Conservation (phyloP, 2,329 filamentous ascomycete species). For the Orbilia javanica region DNA sequence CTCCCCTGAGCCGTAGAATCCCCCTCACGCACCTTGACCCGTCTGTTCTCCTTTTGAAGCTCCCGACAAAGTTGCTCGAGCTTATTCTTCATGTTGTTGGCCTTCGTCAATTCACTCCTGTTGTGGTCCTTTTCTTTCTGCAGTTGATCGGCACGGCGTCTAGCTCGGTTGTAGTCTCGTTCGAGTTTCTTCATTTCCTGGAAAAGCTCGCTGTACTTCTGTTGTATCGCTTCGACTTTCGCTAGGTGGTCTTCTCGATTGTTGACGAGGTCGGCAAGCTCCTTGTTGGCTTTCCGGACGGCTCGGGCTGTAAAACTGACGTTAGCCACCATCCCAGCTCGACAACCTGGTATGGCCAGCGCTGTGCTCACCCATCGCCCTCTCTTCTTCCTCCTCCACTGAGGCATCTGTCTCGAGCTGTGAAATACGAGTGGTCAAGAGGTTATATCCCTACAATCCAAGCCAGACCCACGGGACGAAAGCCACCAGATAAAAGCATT, state of each 20-base stretch:
- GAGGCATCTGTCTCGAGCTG: constrained; percentile 94
- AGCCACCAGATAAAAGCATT: constrained; percentile 36
- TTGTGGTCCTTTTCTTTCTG: constrained; percentile 97
- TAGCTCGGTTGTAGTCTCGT: constrained; percentile 93
- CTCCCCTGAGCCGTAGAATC: not conserved
- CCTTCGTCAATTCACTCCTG: constrained; percentile 88
- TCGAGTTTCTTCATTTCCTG: constrained; percentile 96
- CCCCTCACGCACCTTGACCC: constrained; percentile 80
- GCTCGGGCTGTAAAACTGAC: constrained; percentile 59
- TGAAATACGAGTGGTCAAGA: constrained; percentile 91
- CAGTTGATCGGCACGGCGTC: constrained; percentile 91
- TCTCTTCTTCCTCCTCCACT: constrained; percentile 93
- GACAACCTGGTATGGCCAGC: not conserved
- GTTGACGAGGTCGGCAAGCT: constrained; percentile 84
- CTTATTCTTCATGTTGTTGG: constrained; percentile 91
- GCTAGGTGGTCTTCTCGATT: constrained; percentile 92
- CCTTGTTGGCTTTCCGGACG: constrained; percentile 91
- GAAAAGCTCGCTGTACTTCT: constrained; percentile 89
- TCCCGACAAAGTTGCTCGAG: constrained; percentile 95
- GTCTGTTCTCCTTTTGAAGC: constrained; percentile 96
- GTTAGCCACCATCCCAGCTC: constrained; percentile 9
- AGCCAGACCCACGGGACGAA: constrained; percentile 19
- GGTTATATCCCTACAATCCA: constrained; percentile 69
- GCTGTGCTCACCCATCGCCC: constrained; percentile 81
- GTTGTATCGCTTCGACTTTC: constrained; percentile 89